Conservation (phyloP, 163 green algal species). For the Chlorella variabilis region DNA sequence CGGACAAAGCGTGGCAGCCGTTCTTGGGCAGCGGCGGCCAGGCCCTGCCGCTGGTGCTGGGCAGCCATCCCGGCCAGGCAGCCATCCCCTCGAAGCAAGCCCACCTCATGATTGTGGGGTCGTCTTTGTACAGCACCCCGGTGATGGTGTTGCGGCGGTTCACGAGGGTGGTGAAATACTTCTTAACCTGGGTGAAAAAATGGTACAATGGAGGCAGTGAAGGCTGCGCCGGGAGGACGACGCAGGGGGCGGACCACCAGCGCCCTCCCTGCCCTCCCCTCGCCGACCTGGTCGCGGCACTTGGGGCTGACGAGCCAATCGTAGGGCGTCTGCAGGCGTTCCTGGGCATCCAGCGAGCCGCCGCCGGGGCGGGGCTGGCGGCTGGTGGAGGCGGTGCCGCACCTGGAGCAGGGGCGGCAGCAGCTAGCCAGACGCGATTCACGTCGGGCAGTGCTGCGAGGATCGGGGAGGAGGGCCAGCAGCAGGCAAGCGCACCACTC, state of each 20-base stretch:
- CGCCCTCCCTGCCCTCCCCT: too few relatives aligned
- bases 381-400: conserved; percentile 13
- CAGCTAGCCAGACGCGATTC: neutral
- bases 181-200: conserved; percentile 31
- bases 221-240: too few relatives aligned
- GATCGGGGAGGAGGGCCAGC: neutral
- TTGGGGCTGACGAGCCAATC: neutral
- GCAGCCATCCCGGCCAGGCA: neutral
- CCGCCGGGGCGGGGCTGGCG: conserved; percentile 3
- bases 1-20: neutral
- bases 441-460: too few relatives aligned
- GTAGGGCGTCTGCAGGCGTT: conserved; percentile 37
- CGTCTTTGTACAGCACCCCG: conserved; percentile 62
- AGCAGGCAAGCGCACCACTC: conserved; percentile 16
- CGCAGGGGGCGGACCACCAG: too few relatives aligned
- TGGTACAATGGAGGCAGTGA: too few relatives aligned
- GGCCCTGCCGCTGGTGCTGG: neutral
- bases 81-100: neutral
- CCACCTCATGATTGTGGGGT: conserved; percentile 67
- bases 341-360: conserved; percentile 4
- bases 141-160: conserved; percentile 57
- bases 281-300: conserved; percentile 22
- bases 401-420: conserved; percentile 15
- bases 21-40: neutral
- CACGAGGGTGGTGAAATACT: conserved; percentile 12